A percentile compares a stretch with the other conserved stretches of the same genome.
Evolutionary conservation across 805 yeast genomes (phyloP).

Genomic region (Hanseniaspora pseudoguilliermondii): DNA sequence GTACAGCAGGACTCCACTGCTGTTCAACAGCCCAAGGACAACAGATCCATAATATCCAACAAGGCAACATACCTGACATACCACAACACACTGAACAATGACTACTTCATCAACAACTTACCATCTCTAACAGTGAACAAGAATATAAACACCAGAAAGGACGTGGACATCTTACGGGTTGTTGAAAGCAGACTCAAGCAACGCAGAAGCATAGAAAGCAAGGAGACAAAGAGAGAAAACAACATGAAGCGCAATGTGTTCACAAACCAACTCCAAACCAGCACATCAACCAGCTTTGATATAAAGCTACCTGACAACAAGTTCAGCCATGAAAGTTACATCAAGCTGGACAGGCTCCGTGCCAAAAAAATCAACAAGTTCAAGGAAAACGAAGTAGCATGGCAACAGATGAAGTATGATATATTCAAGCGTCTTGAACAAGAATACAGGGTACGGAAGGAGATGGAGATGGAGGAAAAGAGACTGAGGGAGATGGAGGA

Average conservation of each 20-base stretch:
- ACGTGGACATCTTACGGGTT: background rate
- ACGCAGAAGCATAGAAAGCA: background rate
- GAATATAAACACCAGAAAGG: background rate
- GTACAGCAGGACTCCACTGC: background rate
- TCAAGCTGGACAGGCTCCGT: background rate
- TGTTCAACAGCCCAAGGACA: background rate
- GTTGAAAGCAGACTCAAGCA: background rate
- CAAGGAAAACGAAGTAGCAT: conserved; percentile 6
- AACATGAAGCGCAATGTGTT: conserved; percentile 6
- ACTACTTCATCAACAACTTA: conserved; percentile 6
- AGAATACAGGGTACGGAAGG: conserved; percentile 1
- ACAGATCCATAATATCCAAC: background rate
- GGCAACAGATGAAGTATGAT: conserved; percentile 10
- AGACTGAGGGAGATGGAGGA: conserved; percentile 5
- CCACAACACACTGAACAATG: conserved; percentile 6
- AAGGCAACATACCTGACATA: conserved; percentile 1
- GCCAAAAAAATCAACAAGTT: conserved; percentile 6
- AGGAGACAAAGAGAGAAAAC: background rate
- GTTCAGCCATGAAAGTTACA: conserved; percentile 1
- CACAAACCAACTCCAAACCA: background rate
- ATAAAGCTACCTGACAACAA: conserved; percentile 2
- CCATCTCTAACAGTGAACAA: background rate
- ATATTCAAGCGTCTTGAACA: background rate
- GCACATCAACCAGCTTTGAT: background rate
- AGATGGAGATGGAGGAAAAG: conserved; percentile 7